Evolutionary conservation across 2,329 filamentous ascomycete species (phyloP).

Genomic region (Penicillium janthinellum): DNA sequence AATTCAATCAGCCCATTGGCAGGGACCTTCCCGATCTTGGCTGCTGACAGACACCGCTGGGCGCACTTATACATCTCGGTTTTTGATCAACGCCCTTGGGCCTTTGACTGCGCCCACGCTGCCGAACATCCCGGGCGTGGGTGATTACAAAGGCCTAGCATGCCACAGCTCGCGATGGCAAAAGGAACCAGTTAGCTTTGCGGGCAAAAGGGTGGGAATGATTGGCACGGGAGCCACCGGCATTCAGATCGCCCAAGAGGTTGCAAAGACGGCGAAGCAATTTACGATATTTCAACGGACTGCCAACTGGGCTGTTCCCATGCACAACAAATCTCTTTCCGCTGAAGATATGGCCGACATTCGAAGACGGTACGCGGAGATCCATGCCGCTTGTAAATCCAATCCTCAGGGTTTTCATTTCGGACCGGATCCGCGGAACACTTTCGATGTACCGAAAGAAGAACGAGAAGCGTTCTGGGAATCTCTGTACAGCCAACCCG

Average conservation of each 20-base stretch:
- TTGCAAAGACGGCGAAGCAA: constrained; percentile 16
- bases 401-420: too few species aligned
- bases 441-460: constrained; percentile 2
- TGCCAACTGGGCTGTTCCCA: constrained; percentile 21
- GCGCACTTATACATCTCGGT: constrained; percentile 19
- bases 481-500: constrained; percentile 18
- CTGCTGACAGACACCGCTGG: constrained; percentile 22
- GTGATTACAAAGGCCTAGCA: constrained; percentile 43
- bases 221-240: constrained; percentile 23
- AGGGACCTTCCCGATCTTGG: constrained; percentile 36
- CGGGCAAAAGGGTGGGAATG: constrained; percentile 18
- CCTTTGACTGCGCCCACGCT: constrained; percentile 43
- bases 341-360: constrained; percentile 8
- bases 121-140: constrained; percentile 40
- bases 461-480: constrained; percentile 19
- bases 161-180: constrained; percentile 48
- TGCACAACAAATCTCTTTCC: too few species aligned
- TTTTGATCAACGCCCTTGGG: constrained; percentile 43
- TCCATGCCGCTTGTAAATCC: not conserved
- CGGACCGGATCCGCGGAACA: constrained; percentile 2
- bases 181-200: constrained; percentile 30
- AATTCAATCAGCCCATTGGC: constrained; percentile 37
- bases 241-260: constrained; percentile 18
- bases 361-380: not conserved
- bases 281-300: constrained; percentile 23